A percentile compares a stretch with the other conserved stretches of the same genome.
These are phyloP conservation scores for Rheum nobile DNA, from an alignment of 148 eudicot species.

Conservation along the genomic window DNA sequence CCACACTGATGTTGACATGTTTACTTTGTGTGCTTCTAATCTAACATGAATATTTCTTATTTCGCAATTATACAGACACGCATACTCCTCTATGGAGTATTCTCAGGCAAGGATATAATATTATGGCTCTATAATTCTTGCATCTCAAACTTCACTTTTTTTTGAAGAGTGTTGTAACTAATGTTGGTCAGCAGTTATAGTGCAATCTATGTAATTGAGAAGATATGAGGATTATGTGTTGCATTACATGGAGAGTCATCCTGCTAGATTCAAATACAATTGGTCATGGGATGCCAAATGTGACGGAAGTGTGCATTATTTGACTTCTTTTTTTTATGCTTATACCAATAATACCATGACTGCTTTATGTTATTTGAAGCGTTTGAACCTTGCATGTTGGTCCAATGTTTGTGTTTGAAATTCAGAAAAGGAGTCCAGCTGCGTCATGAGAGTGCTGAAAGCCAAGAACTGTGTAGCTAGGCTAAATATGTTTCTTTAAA, in stretches of 20 bases:
- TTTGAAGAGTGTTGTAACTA: not conserved
- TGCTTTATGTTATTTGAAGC: not conserved
- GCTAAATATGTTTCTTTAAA: not conserved
- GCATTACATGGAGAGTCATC: not conserved
- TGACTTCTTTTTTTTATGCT: not conserved
- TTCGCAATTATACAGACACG: not conserved
- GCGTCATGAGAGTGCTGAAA: not conserved
- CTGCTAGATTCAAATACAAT: not conserved
- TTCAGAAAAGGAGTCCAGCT: not conserved
- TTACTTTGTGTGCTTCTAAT: not conserved
- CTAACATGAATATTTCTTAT: not conserved
- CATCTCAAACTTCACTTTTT: not conserved
- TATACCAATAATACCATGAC: not conserved
- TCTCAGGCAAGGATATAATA: not conserved
- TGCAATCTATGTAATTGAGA: not conserved
- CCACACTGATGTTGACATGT: not conserved
- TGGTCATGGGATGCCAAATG: not conserved
- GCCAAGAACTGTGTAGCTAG: not conserved
- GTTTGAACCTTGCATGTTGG: not conserved
- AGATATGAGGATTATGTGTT: not conserved
- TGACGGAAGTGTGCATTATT: not conserved
- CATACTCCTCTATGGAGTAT: not conserved
- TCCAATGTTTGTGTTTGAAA: not conserved
- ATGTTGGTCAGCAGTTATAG: not conserved
- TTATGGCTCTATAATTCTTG: not conserved